Evolutionary conservation across 257 asterid genomes (phyloP).

Genomic region (Eucommia ulmoides): DNA sequence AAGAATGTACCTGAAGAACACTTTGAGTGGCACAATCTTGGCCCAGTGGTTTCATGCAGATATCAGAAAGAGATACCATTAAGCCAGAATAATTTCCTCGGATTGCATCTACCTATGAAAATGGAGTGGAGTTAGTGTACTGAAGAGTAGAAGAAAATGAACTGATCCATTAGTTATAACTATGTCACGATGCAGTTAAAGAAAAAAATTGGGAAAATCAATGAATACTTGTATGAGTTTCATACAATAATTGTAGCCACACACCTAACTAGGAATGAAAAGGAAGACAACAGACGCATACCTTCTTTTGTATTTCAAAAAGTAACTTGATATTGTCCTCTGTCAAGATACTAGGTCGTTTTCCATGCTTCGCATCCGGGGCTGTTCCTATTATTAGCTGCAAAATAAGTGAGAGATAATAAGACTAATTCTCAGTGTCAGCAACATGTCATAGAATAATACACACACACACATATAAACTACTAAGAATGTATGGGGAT

Average conservation of each 20-base stretch:
- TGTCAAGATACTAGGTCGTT: conserved; percentile 74
- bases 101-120: conserved; percentile 80
- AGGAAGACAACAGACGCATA: no score
- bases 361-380: conserved; percentile 52
- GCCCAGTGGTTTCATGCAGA: conserved; percentile 99
- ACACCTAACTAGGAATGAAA: no score
- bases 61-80: conserved; percentile 75
- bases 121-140: conserved; percentile 10
- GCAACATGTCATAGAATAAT: no score
- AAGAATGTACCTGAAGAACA: conserved; percentile 81
- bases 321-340: conserved; percentile 77
- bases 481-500: no score
- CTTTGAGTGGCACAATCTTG: conserved; percentile 96
- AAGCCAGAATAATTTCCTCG: conserved; percentile 77
- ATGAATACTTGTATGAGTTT: no score
- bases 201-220: not conserved
- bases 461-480: no score
- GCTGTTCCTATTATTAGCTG: conserved; percentile 88
- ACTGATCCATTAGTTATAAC: not conserved
- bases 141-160: conserved; percentile 2
- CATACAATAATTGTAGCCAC: no score
- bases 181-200: not conserved
- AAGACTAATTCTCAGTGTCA: no score
- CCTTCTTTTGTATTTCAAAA: conserved; percentile 88
- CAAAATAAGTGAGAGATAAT: conserved; percentile 21